Base-by-base conservation (phyloP, 2,329 filamentous ascomycete genomes). In the Colletotrichum sp. region DNA sequence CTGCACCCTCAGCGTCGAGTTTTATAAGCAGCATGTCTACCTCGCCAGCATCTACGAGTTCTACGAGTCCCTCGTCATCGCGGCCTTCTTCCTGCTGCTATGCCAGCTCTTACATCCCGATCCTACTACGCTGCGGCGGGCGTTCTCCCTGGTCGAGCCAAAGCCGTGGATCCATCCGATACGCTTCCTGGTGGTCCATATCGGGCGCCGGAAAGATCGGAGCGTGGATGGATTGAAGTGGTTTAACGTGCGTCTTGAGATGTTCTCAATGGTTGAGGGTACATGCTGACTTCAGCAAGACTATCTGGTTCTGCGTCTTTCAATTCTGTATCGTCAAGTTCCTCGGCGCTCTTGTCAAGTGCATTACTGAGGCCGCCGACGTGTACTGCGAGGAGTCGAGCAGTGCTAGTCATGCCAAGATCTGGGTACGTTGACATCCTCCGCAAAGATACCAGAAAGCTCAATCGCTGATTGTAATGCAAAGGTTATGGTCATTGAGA, bases 301-400 rank as follows among this genome's bases (percentile, higher is more conserved):
- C 56, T 3, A 69, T 73, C 9, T 73, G 70, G 65, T 28, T 64
- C 9, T 36, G 28, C 5, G 65, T 73, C 16, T 73, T 68, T 1
- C 70, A 73, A 55, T 73, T 62, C 28, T 73, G 65, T 43, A 27
- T 55, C 2, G 65, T 73, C 22, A 69, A 73, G 65, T 73, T 69
- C 25, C 36, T 67, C 9, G 70, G 56, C 4, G 64, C 64, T 18
- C 25, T 73, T 13, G 43, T 39, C 16, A 73, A 73, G 8, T 73
- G 65, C 56, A 64, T 73, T 0, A 56, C 65, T 3, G 70, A 69
- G 4, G 65, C 65, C 0, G 28, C 48, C 0, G 70, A 73, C 4
- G 56, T 69, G 22, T 73, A 73, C 56, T 69, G 70, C 4, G 27
- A 69, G 3, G 70, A 73, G 36, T 73, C 70, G 6, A 73, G 39